A percentile compares a stretch with the other conserved stretches of the same genome.
Evolutionary conservation across 1,284 basidiomycete genomes (phyloP).

Genomic region (Cystobasidium slooffiae): DNA sequence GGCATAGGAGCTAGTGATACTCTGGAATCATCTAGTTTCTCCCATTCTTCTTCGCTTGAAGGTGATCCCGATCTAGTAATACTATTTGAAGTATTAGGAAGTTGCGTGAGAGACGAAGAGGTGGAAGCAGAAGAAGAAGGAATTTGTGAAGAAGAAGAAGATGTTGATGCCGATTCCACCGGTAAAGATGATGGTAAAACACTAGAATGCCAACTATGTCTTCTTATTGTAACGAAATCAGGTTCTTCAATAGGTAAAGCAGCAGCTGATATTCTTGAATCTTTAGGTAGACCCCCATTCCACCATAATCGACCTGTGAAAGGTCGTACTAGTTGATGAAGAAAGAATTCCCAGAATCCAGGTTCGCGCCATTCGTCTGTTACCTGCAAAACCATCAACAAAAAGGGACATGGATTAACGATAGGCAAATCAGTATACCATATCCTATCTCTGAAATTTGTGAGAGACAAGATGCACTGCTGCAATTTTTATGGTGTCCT

Average conservation of each 20-base stretch:
- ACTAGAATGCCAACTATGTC: conserved; percentile 47
- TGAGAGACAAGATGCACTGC: too few species aligned
- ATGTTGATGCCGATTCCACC: conserved; percentile 22
- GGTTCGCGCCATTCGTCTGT: conserved; percentile 61
- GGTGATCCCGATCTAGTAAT: conserved; percentile 8
- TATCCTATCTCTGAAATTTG: not conserved
- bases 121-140: conserved; percentile 44
- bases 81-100: conserved; percentile 46
- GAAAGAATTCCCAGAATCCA: conserved; percentile 56
- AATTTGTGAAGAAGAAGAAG: too few species aligned
- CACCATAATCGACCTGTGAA: conserved; percentile 49
- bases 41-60: conserved; percentile 47
- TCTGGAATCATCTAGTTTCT: conserved; percentile 43
- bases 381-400: conserved; percentile 42
- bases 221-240: conserved; percentile 55
- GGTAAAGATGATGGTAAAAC: too few species aligned
- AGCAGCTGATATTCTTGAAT: conserved; percentile 53
- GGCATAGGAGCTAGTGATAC: not conserved
- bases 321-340: conserved; percentile 51
- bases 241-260: conserved; percentile 56
- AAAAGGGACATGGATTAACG: not conserved
- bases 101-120: conserved; percentile 30
- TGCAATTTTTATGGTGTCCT: too few species aligned
- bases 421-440: not conserved
- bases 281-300: conserved; percentile 53